Base-by-base conservation (phyloP, 2,329 filamentous ascomycete species). In the Claviceps arundinis region DNA sequence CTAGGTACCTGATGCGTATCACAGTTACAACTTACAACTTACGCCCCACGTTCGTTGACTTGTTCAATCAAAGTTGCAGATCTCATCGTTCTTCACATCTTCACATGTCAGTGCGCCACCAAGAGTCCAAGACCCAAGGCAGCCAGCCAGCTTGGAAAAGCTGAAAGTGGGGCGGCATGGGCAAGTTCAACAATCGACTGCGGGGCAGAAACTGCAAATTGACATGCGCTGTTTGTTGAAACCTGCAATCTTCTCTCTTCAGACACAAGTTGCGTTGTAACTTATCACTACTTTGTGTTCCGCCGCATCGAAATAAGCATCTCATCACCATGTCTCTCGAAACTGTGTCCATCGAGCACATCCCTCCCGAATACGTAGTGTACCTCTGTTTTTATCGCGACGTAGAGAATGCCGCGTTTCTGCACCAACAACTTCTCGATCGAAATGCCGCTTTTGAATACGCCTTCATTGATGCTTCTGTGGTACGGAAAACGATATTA, bases 391-490 rank as follows among this genome's bases (percentile, higher is more conserved):
- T 95, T 37, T 96, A 93, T 71, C 77, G 73, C 22, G 72, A 87
- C 64, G 80, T 97, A 52, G 66, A 77, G 56, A 98, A 98, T 65
- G 78, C 89, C 11, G 69, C 78, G 1, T 89, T 85, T 62, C 74
- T 98, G 44, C 84, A 89, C 50, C 75, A 84, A 59, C 90, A 96
- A 70, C 80, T 98, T 5, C 74, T 97, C n/a, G 77, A 81, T 5
- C 86, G 87, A 50, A 95, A 97, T 64, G 63, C 80, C 11, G 83
- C 84, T 8, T 97, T 90, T 61, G 89, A 97, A 68, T 97, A 97
- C 73, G 89, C 90, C 37, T 86, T 98, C 58, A 78, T 98, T 47
- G 91, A 98, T 69, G 89, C 89, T 19, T 81, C 80, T 46, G 80
- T 87, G 65, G 84, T 90, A 74, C 55, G 76, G n/a, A 8, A n/a